Evolutionary conservation across 202 grass and related monocot genomes (phyloP), one percentile per base, ranked within the genome.

Genomic region (Schoenoplectus triqueter): DNA sequence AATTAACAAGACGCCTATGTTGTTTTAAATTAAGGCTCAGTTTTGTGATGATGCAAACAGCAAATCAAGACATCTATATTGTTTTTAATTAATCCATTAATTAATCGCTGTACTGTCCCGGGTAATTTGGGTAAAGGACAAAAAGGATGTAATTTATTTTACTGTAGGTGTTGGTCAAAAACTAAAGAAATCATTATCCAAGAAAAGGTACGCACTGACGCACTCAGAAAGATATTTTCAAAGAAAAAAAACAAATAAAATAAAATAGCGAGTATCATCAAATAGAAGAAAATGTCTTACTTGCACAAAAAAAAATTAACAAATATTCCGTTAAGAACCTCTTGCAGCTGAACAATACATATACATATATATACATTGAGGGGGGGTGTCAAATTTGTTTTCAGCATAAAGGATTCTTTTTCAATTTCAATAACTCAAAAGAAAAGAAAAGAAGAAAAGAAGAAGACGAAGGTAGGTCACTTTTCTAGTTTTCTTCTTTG

Each of bases 141-240:
- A 21, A 40, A 39, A 11, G 73, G 20, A 54, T 75, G 48, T 31
- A 77, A 41, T 57, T 77, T 56, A 4, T 77, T 15, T 56, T 39
- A 56, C 50, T 57, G 42, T 1, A 14, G 42, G n/a, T 71, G 47
- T 19, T 72, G 51, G 20, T 77, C 21, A 5, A 77, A 40, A 77
- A 57, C 7, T 14, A 7, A 41, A 11, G 21, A 57, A 40, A 57
- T 57, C 73, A n/a, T 56, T 11, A 40, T 41, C 44, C 20, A 49
- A 21, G 10, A 72, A 76, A 76, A 76, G 73, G 15, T 3, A 66
- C 19, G 14, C 64, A 66, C 61, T 51, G 5, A 66, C 19, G 55
- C 64, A 66, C 61, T 68, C 0, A 17, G 8, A 69, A 68, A 82
- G 65, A 82, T 65, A 77, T 57, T 70, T 77, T 77, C 2, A 3